Evolutionary conservation across 331 rosid genomes (phyloP), one percentile per base, ranked within the genome.

Genomic region (Arachis monticola): DNA sequence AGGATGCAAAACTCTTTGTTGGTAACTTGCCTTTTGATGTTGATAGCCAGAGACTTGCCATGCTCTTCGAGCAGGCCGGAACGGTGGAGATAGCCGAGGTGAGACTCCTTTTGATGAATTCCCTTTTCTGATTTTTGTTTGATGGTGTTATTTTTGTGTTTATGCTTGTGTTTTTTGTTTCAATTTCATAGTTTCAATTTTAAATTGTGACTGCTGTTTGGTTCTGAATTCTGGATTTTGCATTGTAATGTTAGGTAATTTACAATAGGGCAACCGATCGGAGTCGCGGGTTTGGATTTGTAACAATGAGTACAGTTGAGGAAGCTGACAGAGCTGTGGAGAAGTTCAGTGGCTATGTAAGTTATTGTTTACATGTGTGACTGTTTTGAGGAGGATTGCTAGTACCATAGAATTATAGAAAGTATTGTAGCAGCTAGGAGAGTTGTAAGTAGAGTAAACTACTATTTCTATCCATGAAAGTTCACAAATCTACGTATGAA

Each of bases 251-350:
- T 72, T 50, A 95, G 99, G 97, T 95, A 1, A 92, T 95, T 68
- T 95, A 92, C 85, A 89, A 92, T 66, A 86, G 96, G 83, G 87
- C 79, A 5, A 88, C 97, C 65, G 93, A 90, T 61, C 83, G 77
- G 75, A 95, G 99, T 77, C 97, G 99, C 2, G 99, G 99, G 5
- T 95, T 95, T 58, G 99, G 97, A 40, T 95, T 95, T 59, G 99
- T 95, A 60, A 90, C 93, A 1, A 88, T 95, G 99, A 92, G 97
- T 62, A 88, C 93, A 2, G 86, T 87, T 75, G 97, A 88, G 69
- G 97, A 92, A 76, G 90, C 91, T 78, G 97, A 95, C 55, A 85
- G 82, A 65, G 99, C 97, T 58, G 93, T 92, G 59, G 84, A 86
- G 22, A 83, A 65, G 68, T 87, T 83, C 89, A 87, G 81, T 66